A percentile compares a stretch with the other conserved stretches of the same genome.
Conservation (phyloP, 306 rosid species). For the Comarum palustre region DNA sequence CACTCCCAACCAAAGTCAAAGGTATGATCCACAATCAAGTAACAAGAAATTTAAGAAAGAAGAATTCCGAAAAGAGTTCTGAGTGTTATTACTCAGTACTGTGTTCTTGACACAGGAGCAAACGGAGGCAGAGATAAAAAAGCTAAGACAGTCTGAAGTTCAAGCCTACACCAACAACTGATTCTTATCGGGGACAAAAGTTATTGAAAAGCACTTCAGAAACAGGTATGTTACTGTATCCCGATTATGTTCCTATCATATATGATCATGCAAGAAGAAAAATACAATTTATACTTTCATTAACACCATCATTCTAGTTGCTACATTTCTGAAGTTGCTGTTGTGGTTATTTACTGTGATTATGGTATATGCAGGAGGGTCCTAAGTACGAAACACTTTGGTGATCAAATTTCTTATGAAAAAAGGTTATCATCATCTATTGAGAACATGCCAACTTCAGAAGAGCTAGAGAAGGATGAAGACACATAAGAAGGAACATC, state of each 20-base stretch:
- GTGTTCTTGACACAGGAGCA: slow-evolving; percentile 43
- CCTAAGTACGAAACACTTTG: slow-evolving; percentile 40
- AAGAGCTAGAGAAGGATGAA: slow-evolving; percentile 25
- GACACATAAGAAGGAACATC: slow-evolving; percentile 26
- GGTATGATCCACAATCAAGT: slow-evolving; percentile 30
- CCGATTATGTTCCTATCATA: background rate
- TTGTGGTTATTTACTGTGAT: background rate
- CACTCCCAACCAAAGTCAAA: slow-evolving; percentile 59
- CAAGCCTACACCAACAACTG: slow-evolving; percentile 54
- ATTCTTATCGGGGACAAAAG: slow-evolving; percentile 44
- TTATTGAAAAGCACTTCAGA: slow-evolving; percentile 37
- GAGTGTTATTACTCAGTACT: slow-evolving; percentile 18
- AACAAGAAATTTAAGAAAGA: background rate
- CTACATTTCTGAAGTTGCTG: background rate
- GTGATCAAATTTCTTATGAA: slow-evolving; percentile 8
- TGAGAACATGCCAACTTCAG: slow-evolving; percentile 7
- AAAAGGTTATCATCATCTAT: slow-evolving; percentile 21
- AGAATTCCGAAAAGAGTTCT: slow-evolving; percentile 6
- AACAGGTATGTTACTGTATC: slow-evolving; percentile 43
- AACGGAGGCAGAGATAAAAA: slow-evolving; percentile 50
- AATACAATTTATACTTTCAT: background rate
- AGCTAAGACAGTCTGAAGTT: slow-evolving; percentile 40
- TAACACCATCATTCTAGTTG: background rate
- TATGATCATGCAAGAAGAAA: background rate
- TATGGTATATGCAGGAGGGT: slow-evolving; percentile 44